These are phyloP conservation scores for Daldinia eschscholtzii DNA, from an alignment of 2,329 filamentous ascomycete genomes.

Conservation along the genomic window DNA sequence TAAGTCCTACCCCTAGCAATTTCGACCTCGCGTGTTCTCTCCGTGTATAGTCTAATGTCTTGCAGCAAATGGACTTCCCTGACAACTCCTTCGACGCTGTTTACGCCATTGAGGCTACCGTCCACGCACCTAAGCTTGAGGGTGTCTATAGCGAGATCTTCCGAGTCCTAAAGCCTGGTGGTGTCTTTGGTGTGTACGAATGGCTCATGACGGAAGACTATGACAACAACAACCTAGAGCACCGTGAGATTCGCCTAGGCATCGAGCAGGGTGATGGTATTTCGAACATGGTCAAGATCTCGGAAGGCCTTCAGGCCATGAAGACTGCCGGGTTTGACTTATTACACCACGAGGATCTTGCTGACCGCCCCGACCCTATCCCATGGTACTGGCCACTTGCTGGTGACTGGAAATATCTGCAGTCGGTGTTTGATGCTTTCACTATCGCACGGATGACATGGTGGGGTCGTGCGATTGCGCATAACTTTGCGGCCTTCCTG, in stretches of 20 bases:
- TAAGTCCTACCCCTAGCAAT: conserved; percentile 48
- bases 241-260: conserved; percentile 90
- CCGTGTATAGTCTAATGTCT: not conserved
- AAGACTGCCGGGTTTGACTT: conserved; percentile 89
- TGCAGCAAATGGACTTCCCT: conserved; percentile 90
- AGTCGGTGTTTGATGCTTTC: conserved; percentile 81
- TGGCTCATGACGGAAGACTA: conserved; percentile 99
- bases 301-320: conserved; percentile 85
- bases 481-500: conserved; percentile 80
- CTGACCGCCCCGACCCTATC: conserved; percentile 77
- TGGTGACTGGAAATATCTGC: conserved; percentile 86
- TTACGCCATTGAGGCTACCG: conserved; percentile 97
- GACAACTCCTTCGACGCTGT: conserved; percentile 94
- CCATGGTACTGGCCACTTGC: conserved; percentile 97
- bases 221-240: conserved; percentile 86
- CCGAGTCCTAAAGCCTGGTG: conserved; percentile 94
- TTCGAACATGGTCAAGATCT: conserved; percentile 93
- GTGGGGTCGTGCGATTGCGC: conserved; percentile 79
- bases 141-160: conserved; percentile 96
- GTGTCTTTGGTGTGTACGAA: conserved; percentile 96
- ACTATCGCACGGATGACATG: conserved; percentile 92
- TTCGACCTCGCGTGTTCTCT: not conserved
- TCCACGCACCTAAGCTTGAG: conserved; percentile 90
- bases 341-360: conserved; percentile 86
- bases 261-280: conserved; percentile 98